These are phyloP conservation scores for Musa itinerans DNA, from an alignment of 176 grass and related monocot genomes.

Conservation along the genomic window DNA sequence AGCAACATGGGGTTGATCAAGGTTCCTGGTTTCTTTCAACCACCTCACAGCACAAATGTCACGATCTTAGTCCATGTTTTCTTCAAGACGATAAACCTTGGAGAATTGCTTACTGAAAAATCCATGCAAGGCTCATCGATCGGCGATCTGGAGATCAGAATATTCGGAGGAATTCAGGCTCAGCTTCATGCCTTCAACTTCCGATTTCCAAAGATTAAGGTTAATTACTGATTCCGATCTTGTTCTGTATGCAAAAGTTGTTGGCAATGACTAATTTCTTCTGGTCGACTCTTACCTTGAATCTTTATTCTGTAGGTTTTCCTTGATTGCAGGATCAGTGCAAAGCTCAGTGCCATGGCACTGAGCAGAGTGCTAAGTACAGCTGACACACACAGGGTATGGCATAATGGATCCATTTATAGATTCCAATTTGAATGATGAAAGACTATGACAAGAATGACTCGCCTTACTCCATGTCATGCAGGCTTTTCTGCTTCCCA, in stretches of 20 bases:
- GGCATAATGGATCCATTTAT: neutral
- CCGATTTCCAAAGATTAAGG: constrained; percentile 51
- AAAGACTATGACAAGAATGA: neutral
- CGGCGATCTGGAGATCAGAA: constrained; percentile 42
- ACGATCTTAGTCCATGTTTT: constrained; percentile 58
- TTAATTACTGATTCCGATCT: neutral
- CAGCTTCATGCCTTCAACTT: constrained; percentile 57
- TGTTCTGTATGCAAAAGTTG: neutral
- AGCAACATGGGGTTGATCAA: constrained; percentile 50
- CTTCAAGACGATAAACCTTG: constrained; percentile 41
- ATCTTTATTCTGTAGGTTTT: constrained; percentile 36
- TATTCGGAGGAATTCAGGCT: constrained; percentile 43
- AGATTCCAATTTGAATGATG: neutral
- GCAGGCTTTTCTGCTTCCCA: constrained; percentile 53
- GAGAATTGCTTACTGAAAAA: constrained; percentile 32
- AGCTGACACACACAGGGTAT: constrained; percentile 46
- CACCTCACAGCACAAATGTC: constrained; percentile 45
- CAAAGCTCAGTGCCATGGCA: constrained; percentile 60
- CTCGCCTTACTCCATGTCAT: neutral
- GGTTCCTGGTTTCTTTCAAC: constrained; percentile 76
- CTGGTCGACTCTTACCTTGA: neutral
- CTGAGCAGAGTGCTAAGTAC: constrained; percentile 32
- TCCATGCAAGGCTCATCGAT: constrained; percentile 23
- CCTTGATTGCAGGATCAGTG: constrained; percentile 66
- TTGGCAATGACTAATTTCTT: neutral